Evolutionary conservation across 1,284 basidiomycete species (phyloP).

Genomic region (Boletus sp.): DNA sequence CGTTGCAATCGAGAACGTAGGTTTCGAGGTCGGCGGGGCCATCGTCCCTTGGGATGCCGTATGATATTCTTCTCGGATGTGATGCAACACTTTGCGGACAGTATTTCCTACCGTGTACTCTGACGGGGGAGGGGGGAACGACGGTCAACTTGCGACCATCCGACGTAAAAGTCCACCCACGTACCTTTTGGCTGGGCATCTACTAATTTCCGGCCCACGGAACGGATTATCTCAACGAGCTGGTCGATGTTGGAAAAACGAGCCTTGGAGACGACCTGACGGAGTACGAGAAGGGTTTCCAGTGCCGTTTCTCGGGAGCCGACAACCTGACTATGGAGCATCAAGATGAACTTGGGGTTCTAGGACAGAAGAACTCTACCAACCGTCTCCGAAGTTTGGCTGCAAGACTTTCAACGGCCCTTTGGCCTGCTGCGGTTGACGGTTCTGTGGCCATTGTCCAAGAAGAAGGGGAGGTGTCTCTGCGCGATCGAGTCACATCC

Average conservation of each 20-base stretch:
- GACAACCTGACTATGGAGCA: slow-evolving; percentile 70
- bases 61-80: slow-evolving; percentile 91
- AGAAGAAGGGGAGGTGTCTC: no score
- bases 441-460: slow-evolving; percentile 41
- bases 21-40: slow-evolving; percentile 35
- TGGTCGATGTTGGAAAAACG: slow-evolving; percentile 87
- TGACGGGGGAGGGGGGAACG: slow-evolving; percentile 33
- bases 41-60: slow-evolving; percentile 50
- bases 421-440: slow-evolving; percentile 40
- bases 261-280: slow-evolving; percentile 85
- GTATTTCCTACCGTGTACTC: slow-evolving; percentile 95
- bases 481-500: slow-evolving; percentile 22
- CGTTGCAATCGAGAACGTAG: slow-evolving; percentile 67
- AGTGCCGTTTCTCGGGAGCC: slow-evolving; percentile 86
- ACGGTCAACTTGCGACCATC: slow-evolving; percentile 3
- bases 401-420: slow-evolving; percentile 62
- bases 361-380: slow-evolving; percentile 27
- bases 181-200: slow-evolving; percentile 92
- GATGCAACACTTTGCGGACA: slow-evolving; percentile 84
- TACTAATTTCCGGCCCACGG: slow-evolving; percentile 75
- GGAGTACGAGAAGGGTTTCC: slow-evolving; percentile 83
- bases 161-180: slow-evolving; percentile 8
- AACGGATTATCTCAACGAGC: slow-evolving; percentile 76
- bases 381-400: slow-evolving; percentile 65
- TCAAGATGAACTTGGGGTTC: background rate